Evolutionary conservation across 2,329 filamentous ascomycete genomes (phyloP), one percentile per base, ranked within the genome.

Genomic region (Cladosporium halotolerans): DNA sequence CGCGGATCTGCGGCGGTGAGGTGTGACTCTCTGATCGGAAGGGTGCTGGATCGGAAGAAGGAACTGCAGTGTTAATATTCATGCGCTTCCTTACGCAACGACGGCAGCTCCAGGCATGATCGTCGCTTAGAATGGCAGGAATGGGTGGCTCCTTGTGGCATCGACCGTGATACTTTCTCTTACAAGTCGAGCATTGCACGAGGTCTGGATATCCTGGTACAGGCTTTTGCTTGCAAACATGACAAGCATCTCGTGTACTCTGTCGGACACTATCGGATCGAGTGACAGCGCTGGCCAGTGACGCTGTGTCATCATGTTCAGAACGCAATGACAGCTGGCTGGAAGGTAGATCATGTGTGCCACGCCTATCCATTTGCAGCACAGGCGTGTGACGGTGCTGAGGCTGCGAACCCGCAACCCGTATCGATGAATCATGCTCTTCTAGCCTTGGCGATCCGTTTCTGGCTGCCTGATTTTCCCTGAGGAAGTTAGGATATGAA

Each of bases 151-250:
- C 40, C 7, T 57, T 63, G 47, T 67, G 65, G 51, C 70, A 72
- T 14, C 63, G 62, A 36, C 64, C 61, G 55, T 73, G 71, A 49
- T 69, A 73, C 5, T 56, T 56, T 19, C 64, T 62, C 4, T 52
- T 52, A 56, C 71, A 73, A 4, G 58, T 57, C n/a, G 61, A 55
- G 54, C 71, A 73, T 2, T 47, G 42, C 10, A 69, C 57, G 3
- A 72, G 56, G 5, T 28, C 61, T 60, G 43, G 69, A 64, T 16
- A 58, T 61, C 10, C 51, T 56, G 18, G 58, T 61, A 6, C 52
- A 59, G 14, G 62, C 57, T 8, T 48, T 56, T 34, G 59, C 63
- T 10, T 60, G 55, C 71, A 73, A 3, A 64, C 57, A 23, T 60
- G 60, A 55, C 70, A 72, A 45, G 53, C 44, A 60, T 56, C 40